Evolutionary conservation across 169 alveolate genomes (phyloP).

Genomic region (Eimeria maxima): DNA sequence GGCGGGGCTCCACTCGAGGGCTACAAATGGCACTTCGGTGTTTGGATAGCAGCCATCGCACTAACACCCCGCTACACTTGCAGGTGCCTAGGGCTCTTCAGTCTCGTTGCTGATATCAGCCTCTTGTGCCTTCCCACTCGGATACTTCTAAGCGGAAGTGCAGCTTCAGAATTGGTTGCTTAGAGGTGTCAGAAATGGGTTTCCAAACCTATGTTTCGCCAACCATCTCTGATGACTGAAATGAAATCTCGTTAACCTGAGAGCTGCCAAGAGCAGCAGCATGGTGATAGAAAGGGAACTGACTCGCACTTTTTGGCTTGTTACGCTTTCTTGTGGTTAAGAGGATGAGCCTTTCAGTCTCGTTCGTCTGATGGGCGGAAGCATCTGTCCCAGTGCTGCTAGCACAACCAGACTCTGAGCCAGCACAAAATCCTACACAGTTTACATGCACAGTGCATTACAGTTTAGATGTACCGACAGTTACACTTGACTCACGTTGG

Average conservation of each 20-base stretch:
- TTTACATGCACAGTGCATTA: not conserved
- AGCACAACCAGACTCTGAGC: conserved; percentile 71
- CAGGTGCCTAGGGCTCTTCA: conserved; percentile 7
- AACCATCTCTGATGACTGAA: too few species aligned
- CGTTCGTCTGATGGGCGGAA: conserved; percentile 63
- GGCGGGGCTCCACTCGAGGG: conserved; percentile 42
- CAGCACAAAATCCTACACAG: not conserved
- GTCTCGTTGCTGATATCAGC: not conserved
- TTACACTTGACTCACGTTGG: too few species aligned
- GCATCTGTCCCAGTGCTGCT: conserved; percentile 48
- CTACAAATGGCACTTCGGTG: not conserved
- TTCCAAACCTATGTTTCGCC: too few species aligned
- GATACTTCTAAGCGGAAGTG: too few species aligned
- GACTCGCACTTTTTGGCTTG: too few species aligned
- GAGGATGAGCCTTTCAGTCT: conserved; percentile 38
- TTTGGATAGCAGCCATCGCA: conserved; percentile 19
- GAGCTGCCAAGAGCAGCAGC: too few species aligned
- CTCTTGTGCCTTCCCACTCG: conserved; percentile 15
- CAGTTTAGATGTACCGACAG: too few species aligned
- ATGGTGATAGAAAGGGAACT: too few species aligned
- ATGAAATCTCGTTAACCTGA: too few species aligned
- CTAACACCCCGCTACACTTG: conserved; percentile 34
- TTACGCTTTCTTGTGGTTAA: not conserved
- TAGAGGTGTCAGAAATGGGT: too few species aligned
- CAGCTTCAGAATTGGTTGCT: too few species aligned